phyloP scores from a whole-genome alignment of 129 eudicot species.

The Cynara cardunculus region DNA sequence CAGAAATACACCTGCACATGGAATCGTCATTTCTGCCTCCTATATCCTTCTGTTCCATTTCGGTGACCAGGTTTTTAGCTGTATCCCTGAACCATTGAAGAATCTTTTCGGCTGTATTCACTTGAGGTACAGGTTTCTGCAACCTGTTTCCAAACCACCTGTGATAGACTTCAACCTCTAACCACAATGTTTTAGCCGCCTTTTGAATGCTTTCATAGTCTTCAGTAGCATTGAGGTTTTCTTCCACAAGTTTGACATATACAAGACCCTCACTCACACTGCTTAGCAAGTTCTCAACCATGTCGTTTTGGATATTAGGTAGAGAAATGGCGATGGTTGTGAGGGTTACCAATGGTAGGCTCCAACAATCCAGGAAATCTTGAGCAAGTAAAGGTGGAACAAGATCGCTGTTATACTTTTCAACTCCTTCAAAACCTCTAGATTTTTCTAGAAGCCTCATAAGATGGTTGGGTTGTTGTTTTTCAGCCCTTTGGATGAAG shows the following conservation, averaged over 20 bases:
- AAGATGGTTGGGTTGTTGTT: background rate
- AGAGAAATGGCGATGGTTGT: constrained; percentile 18
- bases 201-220: background rate
- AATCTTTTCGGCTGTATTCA: background rate
- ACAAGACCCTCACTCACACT: background rate
- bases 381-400: background rate
- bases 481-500: background rate
- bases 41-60: background rate
- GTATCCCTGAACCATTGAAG: background rate
- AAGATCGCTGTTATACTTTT: background rate
- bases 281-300: background rate
- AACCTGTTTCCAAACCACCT: background rate
- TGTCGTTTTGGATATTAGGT: background rate
- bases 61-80: background rate
- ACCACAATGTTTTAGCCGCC: constrained; percentile 11
- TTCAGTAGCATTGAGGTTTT: background rate
- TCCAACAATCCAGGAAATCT: constrained; percentile 10
- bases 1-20: constrained; percentile 7
- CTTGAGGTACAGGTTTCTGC: background rate
- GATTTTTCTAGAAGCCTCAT: background rate
- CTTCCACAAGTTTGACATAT: background rate
- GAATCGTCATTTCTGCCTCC: background rate
- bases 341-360: background rate
- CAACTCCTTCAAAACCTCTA: constrained; percentile 4
- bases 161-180: background rate